These are phyloP conservation scores for Termitomyces eurrhizus DNA, from an alignment of 768 basidiomycete species.

Conservation along the genomic window DNA sequence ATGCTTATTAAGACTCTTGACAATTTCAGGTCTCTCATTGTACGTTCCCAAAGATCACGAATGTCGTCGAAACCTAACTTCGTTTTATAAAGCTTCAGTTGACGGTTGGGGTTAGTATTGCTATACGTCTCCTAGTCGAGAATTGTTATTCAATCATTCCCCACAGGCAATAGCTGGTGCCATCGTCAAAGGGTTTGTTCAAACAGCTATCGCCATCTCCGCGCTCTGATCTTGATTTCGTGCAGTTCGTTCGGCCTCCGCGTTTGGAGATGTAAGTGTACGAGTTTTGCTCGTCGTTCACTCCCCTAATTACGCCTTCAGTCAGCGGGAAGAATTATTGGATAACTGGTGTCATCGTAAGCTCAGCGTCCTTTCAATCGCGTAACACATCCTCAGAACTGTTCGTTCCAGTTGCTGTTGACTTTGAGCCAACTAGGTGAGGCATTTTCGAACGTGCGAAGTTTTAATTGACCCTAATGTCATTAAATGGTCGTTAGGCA, in stretches of 20 bases:
- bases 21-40: conserved; percentile 44
- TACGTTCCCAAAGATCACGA: conserved; percentile 23
- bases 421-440: conserved; percentile 48
- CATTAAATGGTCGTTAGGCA: conserved; percentile 18
- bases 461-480: neutral
- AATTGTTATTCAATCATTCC: neutral
- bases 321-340: conserved; percentile 56
- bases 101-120: conserved; percentile 35
- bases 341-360: conserved; percentile 51
- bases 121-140: neutral
- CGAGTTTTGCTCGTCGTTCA: neutral
- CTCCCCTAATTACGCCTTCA: conserved; percentile 18
- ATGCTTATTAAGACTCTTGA: conserved; percentile 6
- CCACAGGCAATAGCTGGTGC: conserved; percentile 49
- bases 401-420: conserved; percentile 35
- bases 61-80: conserved; percentile 1
- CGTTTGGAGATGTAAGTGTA: conserved; percentile 58
- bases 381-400: no score
- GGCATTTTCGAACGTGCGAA: conserved; percentile 11
- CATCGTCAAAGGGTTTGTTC: conserved; percentile 47
- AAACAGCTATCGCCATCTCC: neutral
- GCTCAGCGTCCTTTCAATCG: conserved; percentile 17
- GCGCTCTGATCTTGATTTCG: conserved; percentile 1
- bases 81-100: conserved; percentile 38
- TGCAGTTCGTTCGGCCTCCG: conserved; percentile 54